Evolutionary conservation across 2,329 filamentous ascomycete genomes (phyloP), one percentile per base, ranked within the genome.

Genomic region (Didymella pinodella): DNA sequence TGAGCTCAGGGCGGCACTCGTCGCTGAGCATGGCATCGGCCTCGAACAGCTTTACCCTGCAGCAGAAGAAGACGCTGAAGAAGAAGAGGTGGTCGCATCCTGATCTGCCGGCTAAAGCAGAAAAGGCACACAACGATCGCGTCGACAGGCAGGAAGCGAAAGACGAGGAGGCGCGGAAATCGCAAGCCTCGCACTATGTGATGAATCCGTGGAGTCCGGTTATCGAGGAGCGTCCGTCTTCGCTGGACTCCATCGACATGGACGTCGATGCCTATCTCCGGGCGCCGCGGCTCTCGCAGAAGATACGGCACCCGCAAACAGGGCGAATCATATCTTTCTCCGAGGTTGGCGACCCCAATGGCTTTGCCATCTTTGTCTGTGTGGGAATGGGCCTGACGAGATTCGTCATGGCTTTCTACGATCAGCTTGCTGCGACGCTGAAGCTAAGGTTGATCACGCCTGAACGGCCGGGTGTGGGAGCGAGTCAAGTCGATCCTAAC

Each of bases 311-410:
- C 76, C 92, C 93, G 0, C 89, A 91, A 58, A 96, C 91, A 0
- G 93, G 93, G 1, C 88, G 95, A 16, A 84, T 90, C 3, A 97
- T 99, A 65, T 96, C 93, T 0, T 99, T 97, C 72, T 98, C 94
- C 0, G 95, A 99, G 76, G 95, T 99, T 2, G 95, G 95, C 14
- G 93, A 98, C 75, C 88, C 93, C 0, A 87, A 94, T 43, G 95
- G 95, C 1, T 94, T 90, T 65, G 94, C 93, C 2, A 92, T 99
- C 2, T 93, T 99, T 67, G 96, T 95, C 74, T 99, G 95, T 71
- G 93, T 99, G 2, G 95, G 95, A 20, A 99, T 99, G 95, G 95
- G 95, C 0, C 79, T 99, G 69, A 99, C 95, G 11, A 87, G 95
- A 77, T 99, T 95, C 74, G 91, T 99, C 59, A 97, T 92, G 61